A percentile compares a stretch with the other conserved stretches of the same genome.
Conservation (phyloP, 768 basidiomycete genomes). For the Leccinum barrowsii region DNA sequence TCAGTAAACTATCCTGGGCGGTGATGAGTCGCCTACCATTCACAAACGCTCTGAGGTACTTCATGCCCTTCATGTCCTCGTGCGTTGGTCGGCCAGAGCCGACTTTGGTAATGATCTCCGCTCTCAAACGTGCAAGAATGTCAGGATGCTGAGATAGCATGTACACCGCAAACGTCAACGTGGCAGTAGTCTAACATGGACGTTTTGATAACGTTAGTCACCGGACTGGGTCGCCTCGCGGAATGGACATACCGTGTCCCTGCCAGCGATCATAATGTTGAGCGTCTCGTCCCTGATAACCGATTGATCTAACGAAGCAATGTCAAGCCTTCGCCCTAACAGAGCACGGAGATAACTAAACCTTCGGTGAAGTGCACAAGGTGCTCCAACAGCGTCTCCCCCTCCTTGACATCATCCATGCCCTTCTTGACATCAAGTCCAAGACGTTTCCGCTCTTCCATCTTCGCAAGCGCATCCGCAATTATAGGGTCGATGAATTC, state of each 20-base stretch:
- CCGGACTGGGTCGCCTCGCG: background rate
- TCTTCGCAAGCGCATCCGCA: constrained; percentile 38
- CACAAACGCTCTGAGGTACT: constrained; percentile 60
- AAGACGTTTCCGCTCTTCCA: constrained; percentile 15
- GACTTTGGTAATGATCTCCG: constrained; percentile 53
- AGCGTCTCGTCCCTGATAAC: constrained; percentile 26
- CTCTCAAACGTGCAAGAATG: constrained; percentile 45
- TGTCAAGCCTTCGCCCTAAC: background rate
- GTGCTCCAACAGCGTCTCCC: constrained; percentile 48
- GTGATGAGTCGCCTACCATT: constrained; percentile 42
- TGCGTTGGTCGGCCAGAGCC: constrained; percentile 50
- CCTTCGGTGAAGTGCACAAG: constrained; percentile 52
- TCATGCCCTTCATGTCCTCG: constrained; percentile 59
- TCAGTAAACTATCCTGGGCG: background rate
- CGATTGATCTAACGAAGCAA: constrained; percentile 15
- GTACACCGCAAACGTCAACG: constrained; percentile 37
- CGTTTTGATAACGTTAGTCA: background rate
- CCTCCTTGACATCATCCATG: constrained; percentile 34
- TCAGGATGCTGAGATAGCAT: constrained; percentile 51
- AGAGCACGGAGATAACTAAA: constrained; percentile 17
- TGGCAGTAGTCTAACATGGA: constrained; percentile 25
- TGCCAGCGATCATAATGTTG: constrained; percentile 30
- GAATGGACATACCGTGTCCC: constrained; percentile 41
- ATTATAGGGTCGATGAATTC: constrained; percentile 50
- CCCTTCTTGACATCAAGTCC: constrained; percentile 2